Evolutionary conservation across 2,329 filamentous ascomycete species (phyloP).

Genomic region (Trichoderma sp.): DNA sequence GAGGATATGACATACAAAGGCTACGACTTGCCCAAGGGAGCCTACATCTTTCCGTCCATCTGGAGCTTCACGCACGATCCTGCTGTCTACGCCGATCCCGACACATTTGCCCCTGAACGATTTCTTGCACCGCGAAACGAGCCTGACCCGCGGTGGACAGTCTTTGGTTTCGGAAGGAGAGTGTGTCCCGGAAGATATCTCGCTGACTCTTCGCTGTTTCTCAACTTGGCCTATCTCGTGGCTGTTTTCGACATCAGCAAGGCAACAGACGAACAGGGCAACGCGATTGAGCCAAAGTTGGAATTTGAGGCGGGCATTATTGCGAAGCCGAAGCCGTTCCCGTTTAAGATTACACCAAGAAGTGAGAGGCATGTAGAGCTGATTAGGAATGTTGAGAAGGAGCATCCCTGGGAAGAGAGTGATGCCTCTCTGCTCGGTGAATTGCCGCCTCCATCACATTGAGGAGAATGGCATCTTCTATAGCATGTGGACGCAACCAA

Average conservation of each 20-base stretch:
- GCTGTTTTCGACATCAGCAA: conserved; percentile 9
- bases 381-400: conserved; percentile 7
- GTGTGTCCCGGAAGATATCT: conserved; percentile 11
- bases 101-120: conserved; percentile 1
- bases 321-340: background rate
- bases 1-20: conserved; percentile 10
- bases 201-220: background rate
- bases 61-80: background rate
- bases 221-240: background rate
- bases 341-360: conserved; percentile 9
- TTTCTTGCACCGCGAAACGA: conserved; percentile 18
- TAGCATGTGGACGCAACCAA: too few species aligned
- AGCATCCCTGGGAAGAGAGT: conserved; percentile 19
- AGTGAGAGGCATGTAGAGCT: conserved; percentile 16
- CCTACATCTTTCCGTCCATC: background rate
- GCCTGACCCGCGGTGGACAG: background rate
- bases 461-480: background rate
- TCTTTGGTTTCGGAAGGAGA: conserved; percentile 13
- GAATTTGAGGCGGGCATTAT: conserved; percentile 5
- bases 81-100: background rate
- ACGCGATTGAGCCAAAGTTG: conserved; percentile 30
- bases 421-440: background rate
- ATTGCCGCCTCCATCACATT: background rate
- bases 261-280: conserved; percentile 34
- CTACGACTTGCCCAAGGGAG: conserved; percentile 1